Evolutionary conservation across 306 rosid genomes (phyloP), one percentile per base, ranked within the genome.

Genomic region (Sindora glabra): DNA sequence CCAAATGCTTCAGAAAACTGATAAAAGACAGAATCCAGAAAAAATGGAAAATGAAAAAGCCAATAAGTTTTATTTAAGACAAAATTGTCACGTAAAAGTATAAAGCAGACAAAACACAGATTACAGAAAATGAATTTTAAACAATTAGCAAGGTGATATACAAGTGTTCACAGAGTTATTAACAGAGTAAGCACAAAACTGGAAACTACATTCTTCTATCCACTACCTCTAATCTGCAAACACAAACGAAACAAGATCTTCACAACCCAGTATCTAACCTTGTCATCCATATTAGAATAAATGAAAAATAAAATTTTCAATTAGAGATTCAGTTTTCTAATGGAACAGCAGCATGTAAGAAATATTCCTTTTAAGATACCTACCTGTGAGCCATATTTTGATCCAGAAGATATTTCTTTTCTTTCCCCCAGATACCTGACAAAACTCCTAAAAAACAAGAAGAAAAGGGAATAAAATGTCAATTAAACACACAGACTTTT

Each of bases 1-100:
- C 96, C 96, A 78, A 92, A 86, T 76, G 95, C 95, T 73, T 84
- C 99, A 59, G 95, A 83, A 68, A 81, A 82, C 99, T 92, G 72
- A 30, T 65, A 56, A 59, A 36, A 42, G 50, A 56, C 44, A 44
- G 16, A 59, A 42, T 24, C 68, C 19, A 37, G 38, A 62, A 34
- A 69, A 59, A 54, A 16, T 10, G 9, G 15, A 46, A 37, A n/a
- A 62, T 6, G 15, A 27, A 48, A 34, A 38, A 38, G n/a, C 15
- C n/a, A n/a, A n/a, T n/a, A n/a, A n/a, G n/a, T n/a, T n/a, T n/a
- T n/a, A n/a, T n/a, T n/a, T n/a, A n/a, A n/a, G n/a, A 67, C 29
- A 49, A 46, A 73, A 17, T 30, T 5, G 49, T 16, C 24, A 45
- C 37, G 62, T 63, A 58, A 14, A 9, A 22, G 36, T 36, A 34